A percentile compares a stretch with the other conserved stretches of the same genome.
Conservation (phyloP, 2,329 filamentous ascomycete species). For the Penicillium olsonii region DNA sequence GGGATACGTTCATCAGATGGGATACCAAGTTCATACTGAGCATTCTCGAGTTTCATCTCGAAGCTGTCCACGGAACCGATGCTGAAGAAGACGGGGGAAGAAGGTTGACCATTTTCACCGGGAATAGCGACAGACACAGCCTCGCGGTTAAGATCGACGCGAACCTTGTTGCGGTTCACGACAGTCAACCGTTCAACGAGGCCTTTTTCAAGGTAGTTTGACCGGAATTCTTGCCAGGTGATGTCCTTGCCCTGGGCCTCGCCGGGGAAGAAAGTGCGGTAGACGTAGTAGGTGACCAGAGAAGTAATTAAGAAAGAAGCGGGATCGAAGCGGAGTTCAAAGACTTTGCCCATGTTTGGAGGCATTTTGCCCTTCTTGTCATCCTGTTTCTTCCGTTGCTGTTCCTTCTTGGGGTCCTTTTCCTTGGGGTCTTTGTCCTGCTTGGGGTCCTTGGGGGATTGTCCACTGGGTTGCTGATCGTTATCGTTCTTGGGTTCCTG, state of each 20-base stretch:
- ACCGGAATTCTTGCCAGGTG: slow-evolving; percentile 95
- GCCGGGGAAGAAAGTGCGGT: slow-evolving; percentile 65
- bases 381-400: slow-evolving; percentile 25
- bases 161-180: slow-evolving; percentile 74
- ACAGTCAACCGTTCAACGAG: slow-evolving; percentile 90
- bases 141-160: slow-evolving; percentile 77
- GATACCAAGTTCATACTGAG: slow-evolving; percentile 84
- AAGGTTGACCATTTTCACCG: slow-evolving; percentile 68
- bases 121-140: slow-evolving; percentile 59
- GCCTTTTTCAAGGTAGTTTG: slow-evolving; percentile 92
- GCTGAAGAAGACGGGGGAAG: slow-evolving; percentile 87
- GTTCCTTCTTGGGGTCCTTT: slow-evolving; percentile 16
- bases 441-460: slow-evolving; percentile 7
- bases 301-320: slow-evolving; percentile 58
- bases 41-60: slow-evolving; percentile 82
- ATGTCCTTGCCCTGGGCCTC: slow-evolving; percentile 73
- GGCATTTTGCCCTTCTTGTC: slow-evolving; percentile 30
- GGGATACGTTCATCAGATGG: slow-evolving; percentile 87
- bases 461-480: slow-evolving; percentile 23
- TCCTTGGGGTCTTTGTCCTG: slow-evolving; percentile 5
- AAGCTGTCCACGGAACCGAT: slow-evolving; percentile 95
- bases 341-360: slow-evolving; percentile 37
- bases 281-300: slow-evolving; percentile 64
- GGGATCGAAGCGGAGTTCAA: slow-evolving; percentile 56
- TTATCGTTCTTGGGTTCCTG: slow-evolving; percentile 20